Evolutionary conservation across 176 grass and related monocot species (phyloP).

Genomic region (Avena atlantica): DNA sequence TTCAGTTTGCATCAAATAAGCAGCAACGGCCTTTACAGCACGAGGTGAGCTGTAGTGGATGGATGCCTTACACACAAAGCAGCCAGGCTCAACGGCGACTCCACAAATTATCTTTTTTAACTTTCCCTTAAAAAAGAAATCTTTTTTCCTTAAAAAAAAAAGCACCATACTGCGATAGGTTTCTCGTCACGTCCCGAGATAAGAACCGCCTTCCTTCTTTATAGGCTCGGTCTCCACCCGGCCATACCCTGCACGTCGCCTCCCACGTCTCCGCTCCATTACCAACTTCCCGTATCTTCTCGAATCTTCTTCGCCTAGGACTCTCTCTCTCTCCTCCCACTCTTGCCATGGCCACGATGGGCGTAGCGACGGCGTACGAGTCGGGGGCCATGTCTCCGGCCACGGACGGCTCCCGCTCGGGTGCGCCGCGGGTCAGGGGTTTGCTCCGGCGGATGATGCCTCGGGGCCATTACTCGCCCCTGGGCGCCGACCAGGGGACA

Average conservation of each 20-base stretch:
- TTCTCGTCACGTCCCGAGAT: neutral
- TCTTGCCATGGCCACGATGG: slow-evolving; percentile 1
- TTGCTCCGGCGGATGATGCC: slow-evolving; percentile 39
- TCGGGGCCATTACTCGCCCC: slow-evolving; percentile 26
- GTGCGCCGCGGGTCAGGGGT: slow-evolving; percentile 2
- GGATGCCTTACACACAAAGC: slow-evolving; percentile 31
- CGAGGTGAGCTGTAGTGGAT: slow-evolving; percentile 3
- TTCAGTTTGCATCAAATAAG: slow-evolving; percentile 9
- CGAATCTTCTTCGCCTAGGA: neutral
- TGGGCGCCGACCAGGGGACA: neutral
- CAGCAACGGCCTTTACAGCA: slow-evolving; percentile 2
- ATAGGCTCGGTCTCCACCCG: slow-evolving; percentile 25
- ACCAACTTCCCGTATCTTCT: neutral
- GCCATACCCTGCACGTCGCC: neutral
- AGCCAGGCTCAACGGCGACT: neutral
- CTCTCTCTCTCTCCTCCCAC: neutral
- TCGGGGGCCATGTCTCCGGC: neutral
- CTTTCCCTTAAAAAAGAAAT: neutral
- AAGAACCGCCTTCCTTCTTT: neutral
- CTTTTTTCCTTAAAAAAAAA: neutral
- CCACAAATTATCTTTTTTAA: neutral
- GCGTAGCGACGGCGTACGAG: neutral
- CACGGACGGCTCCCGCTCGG: neutral
- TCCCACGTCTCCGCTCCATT: neutral
- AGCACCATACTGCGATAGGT: neutral